Evolutionary conservation across 2,329 filamentous ascomycete genomes (phyloP), one percentile per base, ranked within the genome.

Genomic region (Epichloe sp.): DNA sequence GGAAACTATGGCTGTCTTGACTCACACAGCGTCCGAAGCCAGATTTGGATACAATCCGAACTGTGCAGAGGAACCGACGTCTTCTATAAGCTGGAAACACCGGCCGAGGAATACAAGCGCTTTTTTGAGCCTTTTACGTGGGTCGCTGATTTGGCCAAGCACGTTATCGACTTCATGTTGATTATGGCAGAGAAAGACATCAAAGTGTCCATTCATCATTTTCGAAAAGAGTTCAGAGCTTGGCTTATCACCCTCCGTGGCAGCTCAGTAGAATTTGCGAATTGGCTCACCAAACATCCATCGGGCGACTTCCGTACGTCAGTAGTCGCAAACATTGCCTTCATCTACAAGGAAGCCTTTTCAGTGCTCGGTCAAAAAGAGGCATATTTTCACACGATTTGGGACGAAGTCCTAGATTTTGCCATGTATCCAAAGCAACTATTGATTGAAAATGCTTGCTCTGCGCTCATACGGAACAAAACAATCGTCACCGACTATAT

Each of bases 401-500:
- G 82, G 75, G 59, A 64, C 1, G 79, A 86, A 58, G 61, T 74
- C 1, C 66, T 65, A 47, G 55, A 64, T 3, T 65, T 71, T 10
- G 57, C 54, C 12, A 57, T 59, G 14, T 72, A 73, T 56, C 43
- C 38, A 10, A 60, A 61, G 3, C 60, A 62, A 40, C 42, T 56
- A 4, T 15, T 21, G 14, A 26, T 21, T 3, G 14, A 8, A 46
- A 6, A 8, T 37, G 44, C 4, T 23, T 15, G 11, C 3, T 47
- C 17, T 47, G 21, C 12, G 4, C 21, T 23, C n/a, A 35, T 53
- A 31, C 35, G 51, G 17, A 54, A 62, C 0, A 61, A 62, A 3
- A 91, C 87, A 0, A 66, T 86, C 0, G 83, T 90, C 0, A 91
- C 88, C 0, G 78, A 82, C 0, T 86, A 84, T 51, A 77, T 85